Base-by-base conservation (phyloP, 495 filamentous ascomycete genomes). In the Tuber microsphaerosporum region DNA sequence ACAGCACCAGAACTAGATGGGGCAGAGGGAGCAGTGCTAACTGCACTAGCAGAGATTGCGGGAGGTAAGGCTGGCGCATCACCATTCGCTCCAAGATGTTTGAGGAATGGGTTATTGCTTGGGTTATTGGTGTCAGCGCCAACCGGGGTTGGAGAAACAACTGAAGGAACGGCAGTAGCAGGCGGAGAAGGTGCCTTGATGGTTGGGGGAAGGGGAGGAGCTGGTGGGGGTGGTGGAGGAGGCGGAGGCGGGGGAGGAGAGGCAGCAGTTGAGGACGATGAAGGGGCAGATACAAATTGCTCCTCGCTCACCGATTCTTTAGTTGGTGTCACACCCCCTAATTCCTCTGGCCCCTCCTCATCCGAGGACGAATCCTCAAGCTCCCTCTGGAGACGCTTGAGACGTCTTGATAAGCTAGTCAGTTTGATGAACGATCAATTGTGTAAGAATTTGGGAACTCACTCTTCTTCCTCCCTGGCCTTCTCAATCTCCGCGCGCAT, bases 401-500 rank as follows among this genome's bases (percentile, higher is more conserved):
- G 73, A 71, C 81, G 81, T 48, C 80, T 81, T 26, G n/a, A 72
- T 8, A 73, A 69, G 70, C 69, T 34, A 75, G 69, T 75, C 71
- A 70, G 61, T 48, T 61, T 39, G 26, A 69, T 19, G 61, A 71
- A 7, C 39, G 34, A 22, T 43, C 20, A 45, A 37, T 43, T 46
- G 71, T 65, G 16, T 41, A 22, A 22, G 6, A 43, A 26, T 69
- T 45, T 17, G 20, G 22, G 61, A 71, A 80, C 74, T 79, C 72
- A 82, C 80, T 82, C 80, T 82, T 98, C 95, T 72, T 92, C 89
- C 85, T 94, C 92, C 81, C 90, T 91, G 8, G 95, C 93, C 61
- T 90, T 91, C 84, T 97, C 96, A 69, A 99, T 90, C 83, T 99
- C 95, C 34, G 92, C 94, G 77, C 93, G 90, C 80, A 97, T 94